phyloP scores from a whole-genome alignment of 2,329 filamentous ascomycete species.

The Bipolaris sorokiniana region DNA sequence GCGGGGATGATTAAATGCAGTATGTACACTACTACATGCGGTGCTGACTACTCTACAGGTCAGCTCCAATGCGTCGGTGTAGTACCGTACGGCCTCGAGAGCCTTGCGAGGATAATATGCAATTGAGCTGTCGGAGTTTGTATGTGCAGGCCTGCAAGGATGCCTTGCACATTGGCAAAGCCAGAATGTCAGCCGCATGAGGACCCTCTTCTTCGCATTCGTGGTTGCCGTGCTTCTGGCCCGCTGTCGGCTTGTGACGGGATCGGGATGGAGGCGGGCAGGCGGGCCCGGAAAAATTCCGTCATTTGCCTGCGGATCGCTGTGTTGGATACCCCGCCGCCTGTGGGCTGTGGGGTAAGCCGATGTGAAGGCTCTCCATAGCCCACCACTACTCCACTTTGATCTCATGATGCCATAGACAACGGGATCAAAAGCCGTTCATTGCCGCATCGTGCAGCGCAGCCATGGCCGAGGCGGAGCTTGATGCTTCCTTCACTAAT shows the following conservation, averaged over 20 bases:
- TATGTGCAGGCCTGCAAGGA: background rate
- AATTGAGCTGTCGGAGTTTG: background rate
- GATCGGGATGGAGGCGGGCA: slow-evolving; percentile 25
- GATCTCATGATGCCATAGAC: slow-evolving; percentile 14
- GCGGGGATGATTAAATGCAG: background rate
- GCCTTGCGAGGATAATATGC: background rate
- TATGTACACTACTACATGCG: background rate
- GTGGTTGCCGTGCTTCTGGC: slow-evolving; percentile 4
- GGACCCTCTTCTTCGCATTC: slow-evolving; percentile 3
- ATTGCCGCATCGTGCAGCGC: slow-evolving; percentile 38
- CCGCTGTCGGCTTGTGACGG: slow-evolving; percentile 36
- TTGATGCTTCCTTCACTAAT: background rate
- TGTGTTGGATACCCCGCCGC: slow-evolving; percentile 1
- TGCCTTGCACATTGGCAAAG: background rate
- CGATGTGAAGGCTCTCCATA: slow-evolving; percentile 13
- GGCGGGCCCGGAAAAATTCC: slow-evolving; percentile 34
- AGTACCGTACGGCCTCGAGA: background rate
- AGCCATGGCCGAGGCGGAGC: slow-evolving; percentile 24
- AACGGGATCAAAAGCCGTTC: slow-evolving; percentile 39
- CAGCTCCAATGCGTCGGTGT: background rate
- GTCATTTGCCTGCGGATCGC: slow-evolving; percentile 24
- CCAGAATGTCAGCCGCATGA: slow-evolving; percentile 23
- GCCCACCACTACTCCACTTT: slow-evolving; percentile 25
- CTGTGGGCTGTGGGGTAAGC: slow-evolving; percentile 29
- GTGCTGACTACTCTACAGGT: background rate